Evolutionary conservation across 2,329 filamentous ascomycete species (phyloP).

Genomic region (Trichoderma sp.): DNA sequence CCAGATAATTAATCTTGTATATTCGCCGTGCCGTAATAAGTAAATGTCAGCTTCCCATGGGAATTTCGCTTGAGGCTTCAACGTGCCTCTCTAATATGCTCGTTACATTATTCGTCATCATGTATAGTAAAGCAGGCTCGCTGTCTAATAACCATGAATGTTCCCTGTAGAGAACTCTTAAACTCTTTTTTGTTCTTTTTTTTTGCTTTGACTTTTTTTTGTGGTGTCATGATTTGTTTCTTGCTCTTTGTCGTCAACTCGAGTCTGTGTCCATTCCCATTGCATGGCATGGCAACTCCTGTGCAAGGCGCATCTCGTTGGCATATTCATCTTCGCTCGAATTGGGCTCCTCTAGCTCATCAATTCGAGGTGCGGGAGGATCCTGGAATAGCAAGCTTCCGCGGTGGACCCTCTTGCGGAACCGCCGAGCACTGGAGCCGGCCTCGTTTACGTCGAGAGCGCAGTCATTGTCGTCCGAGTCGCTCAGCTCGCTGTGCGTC

Average conservation of each 20-base stretch:
- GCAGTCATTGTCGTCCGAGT: slow-evolving; percentile 51
- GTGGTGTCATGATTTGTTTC: not conserved
- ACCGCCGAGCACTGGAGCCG: slow-evolving; percentile 53
- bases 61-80: slow-evolving; percentile 13
- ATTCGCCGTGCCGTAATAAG: not conserved
- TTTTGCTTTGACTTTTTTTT: not conserved
- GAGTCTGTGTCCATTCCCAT: slow-evolving; percentile 57
- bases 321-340: slow-evolving; percentile 51
- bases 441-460: slow-evolving; percentile 48
- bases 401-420: slow-evolving; percentile 52
- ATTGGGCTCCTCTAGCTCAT: slow-evolving; percentile 58
- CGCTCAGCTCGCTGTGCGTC: slow-evolving; percentile 58
- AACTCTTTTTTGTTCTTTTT: not conserved
- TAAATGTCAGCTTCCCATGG: slow-evolving; percentile 9
- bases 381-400: slow-evolving; percentile 55
- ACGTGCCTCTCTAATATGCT: slow-evolving; percentile 17
- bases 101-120: slow-evolving; percentile 26
- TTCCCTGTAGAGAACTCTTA: not conserved
- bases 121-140: slow-evolving; percentile 7
- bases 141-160: not conserved
- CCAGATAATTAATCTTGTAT: not conserved
- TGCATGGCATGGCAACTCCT: slow-evolving; percentile 55
- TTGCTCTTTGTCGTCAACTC: slow-evolving; percentile 29
- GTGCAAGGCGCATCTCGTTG: slow-evolving; percentile 49
- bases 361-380: slow-evolving; percentile 54